These are phyloP conservation scores for Sorghum bicolor DNA, from an alignment of 176 grass and related monocot species.

Conservation along the genomic window DNA sequence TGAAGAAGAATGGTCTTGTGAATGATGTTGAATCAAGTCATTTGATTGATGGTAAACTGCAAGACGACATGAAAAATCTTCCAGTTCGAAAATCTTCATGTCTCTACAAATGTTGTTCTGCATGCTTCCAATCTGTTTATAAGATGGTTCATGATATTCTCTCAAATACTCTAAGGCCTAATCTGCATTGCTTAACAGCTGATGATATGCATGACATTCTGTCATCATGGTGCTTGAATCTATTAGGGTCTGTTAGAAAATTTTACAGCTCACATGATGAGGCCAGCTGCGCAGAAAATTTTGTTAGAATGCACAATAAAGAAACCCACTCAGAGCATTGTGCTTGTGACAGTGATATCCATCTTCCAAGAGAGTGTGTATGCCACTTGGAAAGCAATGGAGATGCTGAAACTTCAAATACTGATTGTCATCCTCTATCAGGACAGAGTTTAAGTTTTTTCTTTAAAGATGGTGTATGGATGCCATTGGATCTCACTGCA, in stretches of 20 bases:
- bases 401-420: constrained; percentile 35
- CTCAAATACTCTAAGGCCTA: constrained; percentile 50
- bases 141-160: constrained; percentile 53
- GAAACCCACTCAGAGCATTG: constrained; percentile 36
- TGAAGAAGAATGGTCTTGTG: constrained; percentile 22
- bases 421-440: constrained; percentile 24
- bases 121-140: constrained; percentile 60
- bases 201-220: constrained; percentile 89
- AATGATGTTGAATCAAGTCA: constrained; percentile 24
- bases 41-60: constrained; percentile 25
- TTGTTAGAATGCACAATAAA: constrained; percentile 14
- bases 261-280: constrained; percentile 44
- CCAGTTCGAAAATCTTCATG: constrained; percentile 46
- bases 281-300: constrained; percentile 27
- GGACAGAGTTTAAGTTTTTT: constrained; percentile 53
- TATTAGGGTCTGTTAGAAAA: constrained; percentile 59
- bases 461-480: constrained; percentile 81
- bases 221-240: constrained; percentile 62
- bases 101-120: constrained; percentile 66
- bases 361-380: constrained; percentile 54
- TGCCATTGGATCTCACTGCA: constrained; percentile 50
- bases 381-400: constrained; percentile 53
- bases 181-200: constrained; percentile 42
- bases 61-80: constrained; percentile 20
- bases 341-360: constrained; percentile 41